Base-by-base conservation (phyloP, 2,329 filamentous ascomycete species). In the Amesomyces nigricolor region DNA sequence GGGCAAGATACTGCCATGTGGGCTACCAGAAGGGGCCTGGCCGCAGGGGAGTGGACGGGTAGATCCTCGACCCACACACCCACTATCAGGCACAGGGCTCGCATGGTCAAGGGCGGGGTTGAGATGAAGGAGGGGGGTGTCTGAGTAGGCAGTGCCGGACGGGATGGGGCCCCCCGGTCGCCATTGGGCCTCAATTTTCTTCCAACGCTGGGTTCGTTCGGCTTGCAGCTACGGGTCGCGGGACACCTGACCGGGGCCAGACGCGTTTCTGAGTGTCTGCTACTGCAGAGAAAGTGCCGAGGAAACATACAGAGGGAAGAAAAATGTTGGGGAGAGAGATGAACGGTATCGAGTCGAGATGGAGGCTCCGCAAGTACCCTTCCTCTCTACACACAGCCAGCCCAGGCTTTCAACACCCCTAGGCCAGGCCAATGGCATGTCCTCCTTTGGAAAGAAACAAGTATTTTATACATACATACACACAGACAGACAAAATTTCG, bases 1-100 rank as follows among this genome's bases (percentile, higher is more conserved):
- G 53, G 53, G 30, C 61, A 49, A 60, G 46, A 58, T 63, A 61
- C 51, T 61, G 55, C 56, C 58, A 60, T 62, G 60, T 65, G 62
- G 63, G 32, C 32, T 13, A 9, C 32, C 61, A 58, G 56, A 62
- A 58, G 57, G 16, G 58, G 44, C 52, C 58, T 61, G 47, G 52
- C 60, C 56, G 58, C 45, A 40, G 52, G 57, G 37, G 51, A 58
- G 30, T 47, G 56, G 53, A 57, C 57, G 62, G 58, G 58, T 61
- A 61, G 58, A 63, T 62, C 60, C 47, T 59, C 55, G 40, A 9
- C 39, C 51, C 47, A 55, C 53, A 55, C 55, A 9, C 32, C 32
- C 32, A 35, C 9, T 13, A 4, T 7, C 32, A 53, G 47, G 44
- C 45, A 47, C 9, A 39, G 38, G 38, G 42, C 38, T 32, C n/a